Evolutionary conservation across 257 asterid genomes (phyloP).

Genomic region (Gardenia jasminoides): DNA sequence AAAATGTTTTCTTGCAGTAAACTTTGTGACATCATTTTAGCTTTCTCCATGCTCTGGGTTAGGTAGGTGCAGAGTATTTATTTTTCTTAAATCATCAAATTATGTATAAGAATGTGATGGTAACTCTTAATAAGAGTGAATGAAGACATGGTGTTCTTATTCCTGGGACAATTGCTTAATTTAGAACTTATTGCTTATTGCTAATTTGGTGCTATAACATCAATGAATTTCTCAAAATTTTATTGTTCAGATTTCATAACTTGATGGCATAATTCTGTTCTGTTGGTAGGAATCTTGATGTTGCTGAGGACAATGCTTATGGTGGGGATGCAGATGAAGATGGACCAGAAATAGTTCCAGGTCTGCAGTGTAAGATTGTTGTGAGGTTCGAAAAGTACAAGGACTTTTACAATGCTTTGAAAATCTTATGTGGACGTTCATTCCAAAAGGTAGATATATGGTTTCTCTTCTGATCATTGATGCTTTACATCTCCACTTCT

Average conservation of each 20-base stretch:
- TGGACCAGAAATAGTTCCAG: slow-evolving; percentile 59
- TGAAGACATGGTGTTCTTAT: too few species aligned
- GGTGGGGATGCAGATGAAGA: slow-evolving; percentile 63
- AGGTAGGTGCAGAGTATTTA: not conserved
- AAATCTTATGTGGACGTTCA: slow-evolving; percentile 79
- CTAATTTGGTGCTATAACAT: not conserved
- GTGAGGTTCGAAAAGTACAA: slow-evolving; percentile 72
- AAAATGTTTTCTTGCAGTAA: not conserved
- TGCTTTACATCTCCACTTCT: not conserved
- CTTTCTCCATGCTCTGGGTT: not conserved
- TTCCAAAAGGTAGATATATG: slow-evolving; percentile 58
- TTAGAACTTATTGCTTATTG: not conserved
- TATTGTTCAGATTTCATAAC: slow-evolving; percentile 8
- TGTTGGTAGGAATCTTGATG: slow-evolving; percentile 75
- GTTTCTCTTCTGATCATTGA: not conserved
- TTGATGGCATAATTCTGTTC: slow-evolving; percentile 18
- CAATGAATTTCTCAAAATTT: not conserved
- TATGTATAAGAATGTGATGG: not conserved
- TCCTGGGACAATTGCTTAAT: not conserved
- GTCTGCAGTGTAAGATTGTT: slow-evolving; percentile 85
- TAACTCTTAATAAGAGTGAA: not conserved
- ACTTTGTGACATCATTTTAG: not conserved
- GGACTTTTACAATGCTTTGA: slow-evolving; percentile 72
- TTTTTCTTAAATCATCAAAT: not conserved
- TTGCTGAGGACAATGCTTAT: slow-evolving; percentile 76